Evolutionary conservation across 1,139 yeast genomes (phyloP), one percentile per base, ranked within the genome.

Genomic region (Candida sp.): DNA sequence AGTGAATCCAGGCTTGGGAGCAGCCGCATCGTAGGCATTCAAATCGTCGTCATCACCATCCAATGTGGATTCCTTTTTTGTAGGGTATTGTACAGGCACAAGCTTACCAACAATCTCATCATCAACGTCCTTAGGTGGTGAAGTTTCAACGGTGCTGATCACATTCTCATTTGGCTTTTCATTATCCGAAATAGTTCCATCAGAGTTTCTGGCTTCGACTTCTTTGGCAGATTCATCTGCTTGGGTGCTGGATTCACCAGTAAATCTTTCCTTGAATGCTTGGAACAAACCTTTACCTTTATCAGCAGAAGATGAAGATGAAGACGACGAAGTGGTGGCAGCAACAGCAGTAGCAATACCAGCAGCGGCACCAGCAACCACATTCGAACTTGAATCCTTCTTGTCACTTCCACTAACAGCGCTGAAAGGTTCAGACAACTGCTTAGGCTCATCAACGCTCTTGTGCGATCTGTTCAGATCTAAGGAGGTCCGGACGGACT

Each of bases 271-370:
- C 45, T 71, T 65, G 39, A 74, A 63, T 46, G 70, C 65, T 57
- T 70, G 77, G 58, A 73, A 73, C 7, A 73, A 59, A 7, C 77
- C 75, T 53, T 64, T 72, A 35, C 65, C 66, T 47, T 64, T 63
- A 40, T 56, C 49, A 26, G 52, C 46, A 8, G 46, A 7, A 4
- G 40, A 11, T 2, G 33, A 11, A 4, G 47, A 27, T 26, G 45
- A 49, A 17, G 54, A 53, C 23, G 49, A 48, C 33, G 55, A 42
- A 30, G 52, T 49, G 2, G 40, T 6, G 12, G 32, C 25, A 3
- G 44, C 44, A 22, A 30, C 40, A 12, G 37, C 43, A 44, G 35
- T 8, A 7, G 46, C 58, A 11, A 51, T 52, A 9, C 48, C 55
- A 39, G 49, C 62, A 31, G 49, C 57, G 26, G 49, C 50, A 9